Conservation (phyloP, 495 filamentous ascomycete genomes). For the Aspergillus steynii region DNA sequence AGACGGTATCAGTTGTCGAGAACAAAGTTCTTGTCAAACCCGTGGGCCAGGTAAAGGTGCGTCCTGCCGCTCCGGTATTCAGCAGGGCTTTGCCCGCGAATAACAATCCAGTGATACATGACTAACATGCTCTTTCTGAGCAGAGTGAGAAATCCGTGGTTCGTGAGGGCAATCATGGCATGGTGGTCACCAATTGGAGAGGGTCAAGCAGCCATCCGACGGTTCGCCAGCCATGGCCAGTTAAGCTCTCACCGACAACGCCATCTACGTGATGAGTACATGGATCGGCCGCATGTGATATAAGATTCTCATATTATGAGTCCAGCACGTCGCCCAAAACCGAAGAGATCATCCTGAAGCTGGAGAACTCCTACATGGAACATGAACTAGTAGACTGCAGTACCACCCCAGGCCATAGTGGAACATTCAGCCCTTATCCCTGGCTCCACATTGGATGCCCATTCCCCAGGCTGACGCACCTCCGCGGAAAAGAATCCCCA, state of each 20-base stretch:
- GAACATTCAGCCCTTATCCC: not conserved
- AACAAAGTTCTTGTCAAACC: too few relatives aligned
- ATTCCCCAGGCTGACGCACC: not conserved
- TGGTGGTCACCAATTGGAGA: too few relatives aligned
- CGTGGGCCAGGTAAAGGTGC: too few relatives aligned
- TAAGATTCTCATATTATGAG: not conserved
- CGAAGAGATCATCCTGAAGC: too few relatives aligned
- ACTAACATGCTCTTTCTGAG: too few relatives aligned
- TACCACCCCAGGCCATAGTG: not conserved
- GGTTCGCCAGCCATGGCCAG: not conserved
- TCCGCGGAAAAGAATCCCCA: not conserved
- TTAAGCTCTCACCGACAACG: not conserved
- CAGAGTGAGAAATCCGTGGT: too few relatives aligned
- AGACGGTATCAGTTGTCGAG: too few relatives aligned
- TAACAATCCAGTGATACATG: too few relatives aligned
- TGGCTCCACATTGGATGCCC: not conserved
- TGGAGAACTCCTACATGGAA: not conserved
- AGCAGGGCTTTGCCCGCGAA: too few relatives aligned
- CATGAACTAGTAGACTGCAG: not conserved
- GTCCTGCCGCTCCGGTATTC: too few relatives aligned
- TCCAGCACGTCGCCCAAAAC: not conserved
- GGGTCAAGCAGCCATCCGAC: not conserved
- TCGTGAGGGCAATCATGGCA: too few relatives aligned
- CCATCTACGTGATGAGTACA: not conserved
- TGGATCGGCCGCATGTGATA: not conserved